Evolutionary conservation across 768 basidiomycete genomes (phyloP).

Genomic region (Lepiota brunneoincarnata): DNA sequence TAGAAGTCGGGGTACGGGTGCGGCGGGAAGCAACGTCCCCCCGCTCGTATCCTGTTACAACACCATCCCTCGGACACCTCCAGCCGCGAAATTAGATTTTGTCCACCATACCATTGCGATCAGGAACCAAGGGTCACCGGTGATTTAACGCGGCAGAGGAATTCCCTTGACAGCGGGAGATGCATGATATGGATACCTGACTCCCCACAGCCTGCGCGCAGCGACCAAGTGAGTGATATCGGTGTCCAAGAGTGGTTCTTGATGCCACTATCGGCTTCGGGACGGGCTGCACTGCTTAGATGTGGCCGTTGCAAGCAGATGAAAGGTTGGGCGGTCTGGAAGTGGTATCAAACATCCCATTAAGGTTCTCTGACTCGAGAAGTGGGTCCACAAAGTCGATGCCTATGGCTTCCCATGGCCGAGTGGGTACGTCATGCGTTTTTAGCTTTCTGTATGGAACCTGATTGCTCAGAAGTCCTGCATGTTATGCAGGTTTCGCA

Average conservation of each 20-base stretch:
- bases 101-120: background rate
- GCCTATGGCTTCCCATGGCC: constrained; percentile 15
- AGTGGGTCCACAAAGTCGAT: constrained; percentile 13
- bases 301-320: too few relatives aligned
- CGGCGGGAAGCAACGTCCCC: constrained; percentile 42
- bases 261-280: too few relatives aligned
- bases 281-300: too few relatives aligned
- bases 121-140: too few relatives aligned
- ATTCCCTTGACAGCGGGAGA: constrained; percentile 61
- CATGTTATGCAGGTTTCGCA: constrained; percentile 12
- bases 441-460: constrained; percentile 18
- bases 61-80: constrained; percentile 19
- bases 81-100: constrained; percentile 2
- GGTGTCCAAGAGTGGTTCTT: too few relatives aligned
- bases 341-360: constrained; percentile 19
- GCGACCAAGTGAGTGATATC: background rate
- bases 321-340: too few relatives aligned
- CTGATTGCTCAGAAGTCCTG: constrained; percentile 19
- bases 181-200: constrained; percentile 56
- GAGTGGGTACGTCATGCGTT: constrained; percentile 16
- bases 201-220: constrained; percentile 56
- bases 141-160: constrained; percentile 31
- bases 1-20: background rate
- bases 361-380: constrained; percentile 18
- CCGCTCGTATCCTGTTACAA: constrained; percentile 49